Conservation (phyloP, 768 basidiomycete species). For the Sutorius australiensis region DNA sequence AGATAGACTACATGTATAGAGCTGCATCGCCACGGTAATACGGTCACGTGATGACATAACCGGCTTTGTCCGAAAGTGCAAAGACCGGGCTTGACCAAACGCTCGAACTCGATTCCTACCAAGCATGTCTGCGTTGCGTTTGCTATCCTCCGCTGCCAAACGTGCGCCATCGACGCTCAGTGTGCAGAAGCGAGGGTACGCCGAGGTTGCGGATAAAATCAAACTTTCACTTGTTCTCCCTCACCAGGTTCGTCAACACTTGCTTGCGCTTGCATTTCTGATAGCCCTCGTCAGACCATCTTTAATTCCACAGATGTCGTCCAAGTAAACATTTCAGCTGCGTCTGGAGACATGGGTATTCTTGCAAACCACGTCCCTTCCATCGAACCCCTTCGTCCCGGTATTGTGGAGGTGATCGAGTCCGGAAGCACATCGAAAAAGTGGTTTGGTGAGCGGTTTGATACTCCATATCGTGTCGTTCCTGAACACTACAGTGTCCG, state of each 20-base stretch:
- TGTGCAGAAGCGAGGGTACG: conserved; percentile 78
- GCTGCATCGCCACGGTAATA: not conserved
- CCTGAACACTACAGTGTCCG: conserved; percentile 62
- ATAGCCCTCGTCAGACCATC: conserved; percentile 59
- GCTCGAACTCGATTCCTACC: not conserved
- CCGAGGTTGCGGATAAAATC: conserved; percentile 87
- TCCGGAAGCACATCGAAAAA: conserved; percentile 75
- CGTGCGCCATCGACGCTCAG: conserved; percentile 50
- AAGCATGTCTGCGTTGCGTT: conserved; percentile 73
- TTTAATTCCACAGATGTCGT: conserved; percentile 88
- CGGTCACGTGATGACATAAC: conserved; percentile 23
- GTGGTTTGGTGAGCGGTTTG: conserved; percentile 81
- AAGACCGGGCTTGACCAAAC: not conserved
- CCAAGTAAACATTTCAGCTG: conserved; percentile 93
- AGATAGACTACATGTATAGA: not conserved
- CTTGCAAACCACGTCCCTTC: conserved; percentile 97
- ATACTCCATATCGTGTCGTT: not conserved
- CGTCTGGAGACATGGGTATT: conserved; percentile 98
- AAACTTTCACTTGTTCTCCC: conserved; percentile 92
- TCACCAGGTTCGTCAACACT: conserved; percentile 69
- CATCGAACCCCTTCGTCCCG: conserved; percentile 93
- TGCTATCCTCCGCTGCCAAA: conserved; percentile 61
- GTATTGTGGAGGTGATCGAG: conserved; percentile 93
- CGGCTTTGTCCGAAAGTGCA: conserved; percentile 29
- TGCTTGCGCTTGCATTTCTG: conserved; percentile 4